Conservation (phyloP, 139 green algal genomes). For the Trebouxia sp. region DNA sequence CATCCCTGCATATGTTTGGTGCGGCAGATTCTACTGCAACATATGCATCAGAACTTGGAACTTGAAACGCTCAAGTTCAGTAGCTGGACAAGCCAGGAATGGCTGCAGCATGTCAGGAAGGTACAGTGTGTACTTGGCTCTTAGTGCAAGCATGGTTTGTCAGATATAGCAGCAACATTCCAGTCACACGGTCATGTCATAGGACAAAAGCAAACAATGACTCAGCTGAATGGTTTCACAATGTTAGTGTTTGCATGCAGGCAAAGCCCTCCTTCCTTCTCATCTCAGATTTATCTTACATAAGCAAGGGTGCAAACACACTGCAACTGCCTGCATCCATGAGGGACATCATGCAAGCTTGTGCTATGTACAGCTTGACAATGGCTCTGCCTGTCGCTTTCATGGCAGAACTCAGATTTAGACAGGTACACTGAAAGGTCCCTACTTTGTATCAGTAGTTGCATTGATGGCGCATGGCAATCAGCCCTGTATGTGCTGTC, state of each 20-base stretch:
- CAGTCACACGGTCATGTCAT: neutral
- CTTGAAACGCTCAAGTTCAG: conserved; percentile 1
- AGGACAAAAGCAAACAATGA: no score
- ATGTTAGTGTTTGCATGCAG: no score
- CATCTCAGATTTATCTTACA: conserved; percentile 24
- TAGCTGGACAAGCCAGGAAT: conserved; percentile 4
- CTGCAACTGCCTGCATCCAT: neutral
- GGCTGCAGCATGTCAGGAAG: neutral
- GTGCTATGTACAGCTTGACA: neutral
- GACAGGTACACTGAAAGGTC: neutral
- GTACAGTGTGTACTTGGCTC: neutral
- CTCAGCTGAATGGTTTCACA: no score
- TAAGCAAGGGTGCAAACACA: neutral
- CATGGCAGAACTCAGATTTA: conserved; percentile 29
- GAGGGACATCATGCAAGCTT: neutral
- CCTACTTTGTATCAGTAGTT: no score
- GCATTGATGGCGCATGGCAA: no score
- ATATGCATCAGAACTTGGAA: conserved; percentile 1
- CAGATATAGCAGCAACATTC: no score
- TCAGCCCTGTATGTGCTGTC: neutral
- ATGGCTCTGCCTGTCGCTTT: conserved; percentile 20
- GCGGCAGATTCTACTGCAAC: neutral
- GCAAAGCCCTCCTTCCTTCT: conserved; percentile 24
- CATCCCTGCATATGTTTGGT: neutral
- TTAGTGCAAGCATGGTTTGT: neutral